phyloP scores from a whole-genome alignment of 2,329 filamentous ascomycete genomes.

The Graphilbum fragrans region DNA sequence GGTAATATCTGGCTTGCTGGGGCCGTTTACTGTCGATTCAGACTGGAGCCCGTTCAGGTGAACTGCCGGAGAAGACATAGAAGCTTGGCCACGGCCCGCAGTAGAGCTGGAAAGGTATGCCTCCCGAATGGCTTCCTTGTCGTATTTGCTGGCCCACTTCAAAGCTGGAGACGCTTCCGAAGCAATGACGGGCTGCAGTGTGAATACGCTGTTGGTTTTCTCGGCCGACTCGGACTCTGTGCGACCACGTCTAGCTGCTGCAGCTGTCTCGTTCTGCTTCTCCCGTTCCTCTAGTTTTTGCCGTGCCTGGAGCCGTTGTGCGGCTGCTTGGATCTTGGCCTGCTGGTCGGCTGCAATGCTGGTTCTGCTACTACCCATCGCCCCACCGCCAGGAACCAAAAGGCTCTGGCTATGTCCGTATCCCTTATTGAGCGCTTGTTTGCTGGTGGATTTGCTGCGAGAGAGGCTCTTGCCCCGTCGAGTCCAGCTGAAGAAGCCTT shows the following conservation, averaged over 20 bases:
- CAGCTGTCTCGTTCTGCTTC: slow-evolving; percentile 21
- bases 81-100: slow-evolving; percentile 50
- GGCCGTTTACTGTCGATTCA: not conserved
- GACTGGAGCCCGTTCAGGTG: slow-evolving; percentile 5
- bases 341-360: slow-evolving; percentile 87
- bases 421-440: slow-evolving; percentile 38
- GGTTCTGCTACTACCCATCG: slow-evolving; percentile 58
- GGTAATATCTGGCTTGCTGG: not conserved
- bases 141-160: slow-evolving; percentile 95
- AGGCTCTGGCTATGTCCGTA: slow-evolving; percentile 26
- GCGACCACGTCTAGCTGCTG: slow-evolving; percentile 34
- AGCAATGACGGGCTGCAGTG: slow-evolving; percentile 71
- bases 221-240: slow-evolving; percentile 39
- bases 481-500: slow-evolving; percentile 83
- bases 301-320: slow-evolving; percentile 65
- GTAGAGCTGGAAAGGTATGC: slow-evolving; percentile 69
- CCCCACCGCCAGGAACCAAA: slow-evolving; percentile 21
- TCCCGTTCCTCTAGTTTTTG: slow-evolving; percentile 45
- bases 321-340: slow-evolving; percentile 83
- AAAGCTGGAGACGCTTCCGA: slow-evolving; percentile 84
- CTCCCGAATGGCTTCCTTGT: slow-evolving; percentile 74
- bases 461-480: slow-evolving; percentile 50
- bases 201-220: slow-evolving; percentile 86
- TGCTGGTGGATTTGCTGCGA: slow-evolving; percentile 60
- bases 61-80: slow-evolving; percentile 5